Evolutionary conservation across 108 stramenopile species (phyloP), one percentile per base, ranked within the genome.

Genomic region (Cyclotella kingstonii): DNA sequence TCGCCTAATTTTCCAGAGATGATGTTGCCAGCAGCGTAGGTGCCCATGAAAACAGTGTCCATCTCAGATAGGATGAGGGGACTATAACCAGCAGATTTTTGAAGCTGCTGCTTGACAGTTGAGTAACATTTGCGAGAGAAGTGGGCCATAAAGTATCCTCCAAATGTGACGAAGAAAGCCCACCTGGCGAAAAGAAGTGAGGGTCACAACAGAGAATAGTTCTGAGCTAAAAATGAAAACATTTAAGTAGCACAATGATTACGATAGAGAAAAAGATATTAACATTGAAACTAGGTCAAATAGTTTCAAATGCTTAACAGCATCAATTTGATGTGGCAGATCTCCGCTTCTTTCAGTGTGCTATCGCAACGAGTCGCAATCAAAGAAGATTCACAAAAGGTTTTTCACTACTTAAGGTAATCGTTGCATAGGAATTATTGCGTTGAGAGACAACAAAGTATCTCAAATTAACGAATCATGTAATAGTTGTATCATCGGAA

Each of bases 1-100:
- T 97, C 96, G 50, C 95, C 96, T 50, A 97, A 80, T 56, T 91
- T 89, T 77, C 96, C 96, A 38, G 83, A 87, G 64, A 97, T 79
- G 77, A 94, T 93, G 65, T 90, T 90, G 57, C 94, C 95, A 26
- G 86, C 85, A 14, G 94, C 96, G 53, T 97, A 97, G 35, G 93
- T 94, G 30, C 83, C 86, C 96, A 97, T 97, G 82, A 97, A 97
- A 35, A 85, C 78, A 44, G 95, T 87, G 89, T 95, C 96, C 96
- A 95, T 94, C 38, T 77, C 87, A 25, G 81, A 81, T n/a, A 97
- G 63, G 36, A 87, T 67, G 35, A 89, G 52, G 46, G 87, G 48
- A 47, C 77, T 69, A 52, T 89, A 90, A 23, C 96, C 95, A 21
- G 88, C 90, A 0, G 70, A 50, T 21, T 60, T 68, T 58, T 89